Conservation (phyloP, 2,329 filamentous ascomycete species). For the Fusarium sp. region DNA sequence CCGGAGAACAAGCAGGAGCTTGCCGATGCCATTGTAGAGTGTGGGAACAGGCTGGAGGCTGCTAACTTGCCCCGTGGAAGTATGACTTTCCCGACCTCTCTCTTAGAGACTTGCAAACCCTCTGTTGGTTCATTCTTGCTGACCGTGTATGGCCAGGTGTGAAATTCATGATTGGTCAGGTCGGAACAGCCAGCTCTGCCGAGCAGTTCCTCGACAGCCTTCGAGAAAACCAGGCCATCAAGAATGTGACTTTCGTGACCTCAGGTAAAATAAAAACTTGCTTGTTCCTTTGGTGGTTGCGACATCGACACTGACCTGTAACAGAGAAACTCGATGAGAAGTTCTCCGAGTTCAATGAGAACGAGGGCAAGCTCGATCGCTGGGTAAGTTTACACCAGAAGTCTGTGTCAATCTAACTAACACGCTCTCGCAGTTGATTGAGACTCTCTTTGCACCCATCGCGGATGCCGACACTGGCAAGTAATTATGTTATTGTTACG, state of each 20-base stretch:
- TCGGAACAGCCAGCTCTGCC: neutral
- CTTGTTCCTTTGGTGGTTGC: neutral
- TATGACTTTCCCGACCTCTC: neutral
- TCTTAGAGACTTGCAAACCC: too few species aligned
- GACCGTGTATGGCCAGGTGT: neutral
- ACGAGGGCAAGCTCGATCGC: neutral
- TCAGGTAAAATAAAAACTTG: neutral
- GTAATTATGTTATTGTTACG: neutral
- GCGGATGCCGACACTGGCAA: neutral
- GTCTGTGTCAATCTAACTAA: neutral
- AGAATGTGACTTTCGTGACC: neutral
- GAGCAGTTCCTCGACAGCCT: neutral
- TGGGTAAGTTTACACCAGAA: neutral
- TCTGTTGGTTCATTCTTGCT: neutral
- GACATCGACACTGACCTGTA: neutral
- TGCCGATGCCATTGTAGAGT: neutral
- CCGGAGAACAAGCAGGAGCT: neutral
- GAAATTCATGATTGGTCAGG: neutral
- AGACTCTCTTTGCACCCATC: neutral
- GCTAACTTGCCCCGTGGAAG: neutral
- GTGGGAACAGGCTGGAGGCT: neutral
- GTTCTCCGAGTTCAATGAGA: neutral
- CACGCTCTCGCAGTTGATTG: neutral
- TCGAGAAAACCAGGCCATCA: neutral
- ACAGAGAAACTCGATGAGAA: neutral